Conservation (phyloP, 306 rosid species). For the Prunus persica region DNA sequence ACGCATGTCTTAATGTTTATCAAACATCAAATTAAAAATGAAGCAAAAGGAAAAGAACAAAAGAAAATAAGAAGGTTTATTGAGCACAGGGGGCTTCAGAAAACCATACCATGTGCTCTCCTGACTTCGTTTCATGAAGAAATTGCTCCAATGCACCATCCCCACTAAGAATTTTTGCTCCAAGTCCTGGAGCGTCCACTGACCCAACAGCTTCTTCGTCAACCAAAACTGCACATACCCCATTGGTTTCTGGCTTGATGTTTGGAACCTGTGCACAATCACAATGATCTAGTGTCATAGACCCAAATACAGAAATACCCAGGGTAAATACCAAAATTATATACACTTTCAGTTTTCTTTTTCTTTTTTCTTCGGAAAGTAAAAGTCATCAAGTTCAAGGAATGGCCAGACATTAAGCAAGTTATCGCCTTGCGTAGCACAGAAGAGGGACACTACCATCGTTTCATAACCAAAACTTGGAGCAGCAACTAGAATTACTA, state of each 20-base stretch:
- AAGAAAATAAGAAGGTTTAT: background rate
- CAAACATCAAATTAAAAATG: too few species aligned
- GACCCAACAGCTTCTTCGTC: constrained; percentile 79
- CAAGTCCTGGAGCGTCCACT: constrained; percentile 42
- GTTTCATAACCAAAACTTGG: background rate
- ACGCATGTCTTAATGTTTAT: too few species aligned
- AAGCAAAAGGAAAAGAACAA: background rate
- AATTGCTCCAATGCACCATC: constrained; percentile 16
- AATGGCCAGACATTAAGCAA: background rate
- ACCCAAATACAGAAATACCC: background rate
- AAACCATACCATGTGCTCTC: constrained; percentile 22
- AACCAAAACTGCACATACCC: constrained; percentile 50
- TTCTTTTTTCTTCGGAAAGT: background rate
- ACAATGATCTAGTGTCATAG: background rate
- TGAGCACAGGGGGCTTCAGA: background rate
- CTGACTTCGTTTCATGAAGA: constrained; percentile 6
- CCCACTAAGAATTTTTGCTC: constrained; percentile 54
- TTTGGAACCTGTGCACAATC: constrained; percentile 49
- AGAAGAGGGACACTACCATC: too few species aligned
- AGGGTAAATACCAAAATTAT: background rate
- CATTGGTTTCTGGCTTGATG: constrained; percentile 27
- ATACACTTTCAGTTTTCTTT: background rate
- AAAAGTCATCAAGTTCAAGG: background rate
- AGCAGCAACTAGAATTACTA: background rate
- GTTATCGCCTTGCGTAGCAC: too few species aligned